Base-by-base conservation (phyloP, 2,329 filamentous ascomycete species). In the Rutstroemia sp. region DNA sequence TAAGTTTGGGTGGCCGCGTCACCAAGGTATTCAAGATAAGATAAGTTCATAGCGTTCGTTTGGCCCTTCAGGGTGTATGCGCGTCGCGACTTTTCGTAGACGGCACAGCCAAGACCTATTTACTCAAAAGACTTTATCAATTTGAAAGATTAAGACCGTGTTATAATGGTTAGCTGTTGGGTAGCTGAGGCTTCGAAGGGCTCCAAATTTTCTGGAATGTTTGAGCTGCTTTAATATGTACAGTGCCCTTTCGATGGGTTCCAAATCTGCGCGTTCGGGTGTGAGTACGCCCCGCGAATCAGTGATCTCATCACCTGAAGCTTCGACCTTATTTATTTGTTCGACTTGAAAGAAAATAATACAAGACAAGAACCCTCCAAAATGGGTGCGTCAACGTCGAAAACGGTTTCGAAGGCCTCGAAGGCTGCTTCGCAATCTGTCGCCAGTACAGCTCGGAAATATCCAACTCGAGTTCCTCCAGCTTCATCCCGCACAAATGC, bases 381-480 rank as follows among this genome's bases (percentile, higher is more conserved):
- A 48, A 68, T 68, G 66, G 66, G 66, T 1, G 58, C 60, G 9
- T 62, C 64, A 38, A 45, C 61, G 48, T 68, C 66, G 4, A 68
- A 67, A 61, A 58, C 58, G 23, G 57, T 61, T 6, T 58, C 59
- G 50, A 54, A 51, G 12, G 61, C 60, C n/a, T 55, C 60, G 2
- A 61, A 60, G 57, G 40, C 59, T 8, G 58, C 63, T 16, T 58
- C 59, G 48, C 23, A 50, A 10, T 42, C 61, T 3, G 51, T 57
- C 5, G 47, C 59, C 7, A 63, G 56, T 34, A 54, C 59, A 46
- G 57, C 63, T 5, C 62, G 67, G 19, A 69, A 65, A 66, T 69
- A 68, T 44, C 67, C 67, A 25, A 65, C 66, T 10, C 58, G 64
- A 19, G 36, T 57, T 16, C 61, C 66, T n/a, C 58, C 60, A 16